Base-by-base conservation (phyloP, 352 stramenopile genomes). In the Phytophthora quininea region DNA sequence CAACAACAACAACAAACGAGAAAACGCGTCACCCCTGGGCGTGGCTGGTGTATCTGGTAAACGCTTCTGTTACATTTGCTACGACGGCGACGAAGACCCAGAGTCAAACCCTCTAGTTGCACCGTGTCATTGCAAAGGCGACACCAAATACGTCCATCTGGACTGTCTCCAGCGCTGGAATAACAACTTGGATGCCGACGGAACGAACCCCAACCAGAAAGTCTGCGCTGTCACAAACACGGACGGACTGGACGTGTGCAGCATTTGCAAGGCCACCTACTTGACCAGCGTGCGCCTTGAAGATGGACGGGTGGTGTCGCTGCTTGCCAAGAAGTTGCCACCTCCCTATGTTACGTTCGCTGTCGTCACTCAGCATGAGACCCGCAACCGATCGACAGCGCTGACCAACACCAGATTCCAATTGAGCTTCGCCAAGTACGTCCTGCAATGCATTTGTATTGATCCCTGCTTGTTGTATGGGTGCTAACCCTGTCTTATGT, bases 371-470 rank as follows among this genome's bases (percentile, higher is more conserved):
- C 88, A 95, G 66, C 91, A 97, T 65, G 89, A 97, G 62, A 94
- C 85, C 4, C 73, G 87, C 38, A 93, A 89, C 67, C 83, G 84
- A 11, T 91, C 86, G 11, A 93, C 86, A 0, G 82, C 84, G 30
- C 80, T 98, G 6, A 97, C 93, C 12, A 97, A 96, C 70, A 98
- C 92, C 48, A 89, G 92, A 24, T 98, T 97, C 75, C 92, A 97
- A 67, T 78, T 98, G 42, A 96, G 87, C 64, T 98, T 98, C 70
- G 87, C 88, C 52, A 96, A 91, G 87, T 95, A 76, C 9, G 82
- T 89, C 38, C 11, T 31, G 33, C 0, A 53, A 29, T n/a, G n/a
- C n/a, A n/a, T 32, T 11, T 51, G 38, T 38, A 3, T 38, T 72
- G 47, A 72, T 64, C 9, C 54, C 53, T 54, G 33, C 31, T 37